Percentiles rank a stretch among this genome's conserved stretches.
Evolutionary conservation across 2,329 filamentous ascomycete genomes (phyloP).

Genomic region (Phyllosticta citriasiana): DNA sequence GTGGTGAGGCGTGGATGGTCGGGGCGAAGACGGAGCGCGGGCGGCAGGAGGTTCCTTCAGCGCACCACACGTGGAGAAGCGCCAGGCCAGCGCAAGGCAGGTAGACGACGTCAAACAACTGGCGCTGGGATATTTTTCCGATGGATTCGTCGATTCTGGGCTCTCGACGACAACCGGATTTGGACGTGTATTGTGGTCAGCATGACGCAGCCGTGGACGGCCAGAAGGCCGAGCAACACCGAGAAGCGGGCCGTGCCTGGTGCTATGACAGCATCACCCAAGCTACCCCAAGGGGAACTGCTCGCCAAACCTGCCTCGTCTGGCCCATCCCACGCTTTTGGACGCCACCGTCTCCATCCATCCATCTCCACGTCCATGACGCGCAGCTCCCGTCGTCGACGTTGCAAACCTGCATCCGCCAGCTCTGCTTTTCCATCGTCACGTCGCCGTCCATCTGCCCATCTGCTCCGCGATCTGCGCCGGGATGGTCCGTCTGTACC

Average conservation of each 20-base stretch:
- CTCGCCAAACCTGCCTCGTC: slow-evolving; percentile 8
- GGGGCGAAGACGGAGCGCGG: background rate
- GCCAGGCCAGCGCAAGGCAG: background rate
- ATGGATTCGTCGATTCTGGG: background rate
- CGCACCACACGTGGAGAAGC: background rate
- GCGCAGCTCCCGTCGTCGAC: too few relatives aligned
- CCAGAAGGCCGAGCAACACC: slow-evolving; percentile 8
- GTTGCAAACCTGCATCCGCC: too few relatives aligned
- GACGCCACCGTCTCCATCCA: background rate
- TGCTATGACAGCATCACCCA: background rate
- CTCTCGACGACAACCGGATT: background rate
- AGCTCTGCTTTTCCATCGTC: background rate
- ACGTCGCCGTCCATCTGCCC: background rate
- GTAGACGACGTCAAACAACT: background rate
- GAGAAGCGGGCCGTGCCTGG: background rate
- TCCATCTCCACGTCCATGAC: background rate
- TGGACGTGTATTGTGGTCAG: background rate
- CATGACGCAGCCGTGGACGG: slow-evolving; percentile 9
- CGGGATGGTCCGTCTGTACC: background rate
- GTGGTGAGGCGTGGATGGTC: background rate
- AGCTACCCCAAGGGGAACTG: slow-evolving; percentile 3
- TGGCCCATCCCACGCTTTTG: background rate
- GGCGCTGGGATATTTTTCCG: slow-evolving; percentile 6
- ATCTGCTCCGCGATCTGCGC: background rate
- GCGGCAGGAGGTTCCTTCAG: background rate